phyloP scores from a whole-genome alignment of 768 basidiomycete genomes.

The Nidularia sp. region DNA sequence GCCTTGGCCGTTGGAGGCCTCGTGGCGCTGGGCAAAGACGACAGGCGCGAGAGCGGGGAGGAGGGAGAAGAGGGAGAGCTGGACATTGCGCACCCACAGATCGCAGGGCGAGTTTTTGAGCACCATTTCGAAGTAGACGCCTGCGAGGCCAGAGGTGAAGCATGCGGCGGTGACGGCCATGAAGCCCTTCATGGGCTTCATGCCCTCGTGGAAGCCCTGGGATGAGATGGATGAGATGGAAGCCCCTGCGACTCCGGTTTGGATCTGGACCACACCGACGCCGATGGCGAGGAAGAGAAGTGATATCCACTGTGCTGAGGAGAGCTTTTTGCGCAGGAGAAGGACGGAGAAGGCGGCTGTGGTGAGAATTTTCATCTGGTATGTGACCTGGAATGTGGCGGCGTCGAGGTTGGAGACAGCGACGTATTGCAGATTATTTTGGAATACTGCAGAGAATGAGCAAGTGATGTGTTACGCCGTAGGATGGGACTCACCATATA shows the following conservation, averaged over 20 bases:
- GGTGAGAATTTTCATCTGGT: conserved; percentile 97
- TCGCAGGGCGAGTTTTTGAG: conserved; percentile 86
- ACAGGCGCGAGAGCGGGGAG: conserved; percentile 84
- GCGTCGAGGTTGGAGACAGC: conserved; percentile 92
- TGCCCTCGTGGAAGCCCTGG: conserved; percentile 34
- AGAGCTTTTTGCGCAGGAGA: conserved; percentile 73
- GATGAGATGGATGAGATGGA: conserved; percentile 18
- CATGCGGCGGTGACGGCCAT: conserved; percentile 87
- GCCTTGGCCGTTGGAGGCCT: conserved; percentile 20
- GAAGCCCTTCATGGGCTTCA: conserved; percentile 85
- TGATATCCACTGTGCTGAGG: conserved; percentile 76
- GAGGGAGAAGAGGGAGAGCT: conserved; percentile 91
- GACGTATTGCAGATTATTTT: conserved; percentile 95
- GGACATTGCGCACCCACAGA: conserved; percentile 96
- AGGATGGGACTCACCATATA: conserved; percentile 54
- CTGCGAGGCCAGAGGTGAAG: conserved; percentile 92
- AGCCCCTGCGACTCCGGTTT: conserved; percentile 32
- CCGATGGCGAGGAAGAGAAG: conserved; percentile 83
- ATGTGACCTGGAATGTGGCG: conserved; percentile 95
- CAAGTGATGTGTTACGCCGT: not conserved
- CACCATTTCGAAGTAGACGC: conserved; percentile 98
- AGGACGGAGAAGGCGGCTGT: conserved; percentile 87
- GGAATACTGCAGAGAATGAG: conserved; percentile 53
- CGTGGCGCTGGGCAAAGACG: conserved; percentile 42
- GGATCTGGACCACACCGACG: conserved; percentile 86